Evolutionary conservation across 2,329 filamentous ascomycete species (phyloP), one percentile per base, ranked within the genome.

Genomic region (Neonectria ditissima): DNA sequence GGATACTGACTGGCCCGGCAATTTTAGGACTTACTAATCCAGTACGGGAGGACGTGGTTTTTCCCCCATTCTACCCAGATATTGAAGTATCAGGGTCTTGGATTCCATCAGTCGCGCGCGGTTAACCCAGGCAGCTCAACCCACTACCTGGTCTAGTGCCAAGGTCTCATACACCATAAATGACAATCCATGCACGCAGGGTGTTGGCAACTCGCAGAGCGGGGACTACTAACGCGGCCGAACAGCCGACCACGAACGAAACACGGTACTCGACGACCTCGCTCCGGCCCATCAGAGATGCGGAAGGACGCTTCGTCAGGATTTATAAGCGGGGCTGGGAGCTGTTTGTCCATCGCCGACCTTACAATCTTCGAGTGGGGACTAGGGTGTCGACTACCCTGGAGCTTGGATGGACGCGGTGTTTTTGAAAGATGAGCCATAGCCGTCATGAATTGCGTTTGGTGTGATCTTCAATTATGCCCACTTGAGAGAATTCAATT

Each of bases 61-160:
- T 34, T 2, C 5, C 14, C 32, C 32, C n/a, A n/a, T n/a, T 30
- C 28, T 10, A 11, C 30, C 43, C 20, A 14, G 16, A 13, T 26
- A 48, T 48, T 26, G 45, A 30, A 26, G 26, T 4, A 48, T 48
- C n/a, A 26, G n/a, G 26, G 26, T n/a, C 16, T 18, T 5, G 4
- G 24, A 65, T 65, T 54, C 59, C 63, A 63, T 65, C 63, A 63
- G 59, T 59, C 63, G 43, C 60, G 63, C 60, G 63, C 60, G 63
- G 63, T 44, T 65, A 52, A 47, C 50, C 5, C 45, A 48, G 26
- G 2, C n/a, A 41, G 9, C 37, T 41, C n/a, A 4, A 41, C n/a
- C 8, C 37, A 41, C 51, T 54, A n/a, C n/a, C n/a, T n/a, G n/a
- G n/a, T n/a, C n/a, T n/a, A 34, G 41, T 18, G 18, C 50, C 16